phyloP scores from a whole-genome alignment of 441 rosid species.

The Lagerstroemia fauriei region DNA sequence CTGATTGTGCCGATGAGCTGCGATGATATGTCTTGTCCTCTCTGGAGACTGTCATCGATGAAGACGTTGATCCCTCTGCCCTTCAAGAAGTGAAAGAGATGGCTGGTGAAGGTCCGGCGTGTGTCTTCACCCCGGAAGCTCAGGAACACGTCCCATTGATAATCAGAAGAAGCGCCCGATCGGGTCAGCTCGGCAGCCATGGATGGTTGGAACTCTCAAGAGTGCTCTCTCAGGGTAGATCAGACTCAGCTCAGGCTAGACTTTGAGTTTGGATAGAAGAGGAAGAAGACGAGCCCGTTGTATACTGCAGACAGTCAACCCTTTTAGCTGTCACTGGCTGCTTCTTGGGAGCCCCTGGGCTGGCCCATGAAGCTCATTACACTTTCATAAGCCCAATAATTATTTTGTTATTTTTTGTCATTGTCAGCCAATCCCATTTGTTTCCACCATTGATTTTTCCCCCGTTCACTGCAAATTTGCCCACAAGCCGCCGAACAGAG shows the following conservation, averaged over 20 bases:
- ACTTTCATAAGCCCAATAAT: too few relatives aligned
- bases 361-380: too few relatives aligned
- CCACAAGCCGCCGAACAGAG: too few relatives aligned
- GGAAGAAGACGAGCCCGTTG: too few relatives aligned
- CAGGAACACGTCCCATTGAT: background rate
- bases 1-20: background rate
- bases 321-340: background rate
- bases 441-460: too few relatives aligned
- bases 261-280: too few relatives aligned
- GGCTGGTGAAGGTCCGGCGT: background rate
- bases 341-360: too few relatives aligned
- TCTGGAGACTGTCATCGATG: background rate
- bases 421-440: too few relatives aligned
- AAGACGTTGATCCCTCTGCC: background rate
- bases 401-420: too few relatives aligned
- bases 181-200: background rate
- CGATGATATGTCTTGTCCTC: background rate
- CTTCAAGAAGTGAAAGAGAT: background rate
- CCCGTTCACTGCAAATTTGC: too few relatives aligned
- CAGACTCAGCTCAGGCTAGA: background rate
- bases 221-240: background rate
- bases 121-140: slow-evolving; percentile 2
- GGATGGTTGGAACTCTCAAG: background rate
- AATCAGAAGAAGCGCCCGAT: too few relatives aligned
- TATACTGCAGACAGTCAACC: background rate